Percentiles rank a stretch among this genome's conserved stretches.
These are phyloP conservation scores for Rosa rugosa DNA, from an alignment of 306 rosid genomes.

Conservation along the genomic window DNA sequence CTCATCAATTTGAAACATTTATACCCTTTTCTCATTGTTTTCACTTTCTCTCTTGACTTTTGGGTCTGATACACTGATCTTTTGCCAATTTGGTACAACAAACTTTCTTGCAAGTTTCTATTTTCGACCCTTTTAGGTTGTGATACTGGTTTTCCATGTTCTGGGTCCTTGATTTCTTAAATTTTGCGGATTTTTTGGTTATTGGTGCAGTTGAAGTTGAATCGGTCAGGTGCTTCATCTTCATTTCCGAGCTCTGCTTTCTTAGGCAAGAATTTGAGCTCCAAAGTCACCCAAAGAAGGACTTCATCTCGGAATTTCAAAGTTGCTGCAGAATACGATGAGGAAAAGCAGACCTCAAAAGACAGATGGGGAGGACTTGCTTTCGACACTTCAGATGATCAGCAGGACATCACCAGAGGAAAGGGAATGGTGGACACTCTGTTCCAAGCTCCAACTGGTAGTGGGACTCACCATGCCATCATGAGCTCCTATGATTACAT, in stretches of 20 bases:
- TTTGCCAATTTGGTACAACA: not conserved
- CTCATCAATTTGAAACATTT: slow-evolving; percentile 11
- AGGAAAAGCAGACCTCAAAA: slow-evolving; percentile 58
- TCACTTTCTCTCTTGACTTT: not conserved
- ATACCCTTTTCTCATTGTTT: not conserved
- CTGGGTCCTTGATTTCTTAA: slow-evolving; percentile 1
- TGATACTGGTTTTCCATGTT: not conserved
- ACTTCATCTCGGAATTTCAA: slow-evolving; percentile 40
- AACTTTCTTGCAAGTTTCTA: not conserved
- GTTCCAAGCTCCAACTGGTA: slow-evolving; percentile 68
- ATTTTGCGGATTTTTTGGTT: slow-evolving; percentile 8
- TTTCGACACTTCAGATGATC: slow-evolving; percentile 79
- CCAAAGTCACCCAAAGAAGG: slow-evolving; percentile 26
- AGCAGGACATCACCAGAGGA: slow-evolving; percentile 84
- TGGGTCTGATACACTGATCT: not conserved
- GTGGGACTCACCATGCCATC: slow-evolving; percentile 80
- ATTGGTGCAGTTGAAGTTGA: slow-evolving; percentile 49
- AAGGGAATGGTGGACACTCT: slow-evolving; percentile 80
- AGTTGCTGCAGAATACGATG: slow-evolving; percentile 44
- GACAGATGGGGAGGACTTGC: slow-evolving; percentile 86
- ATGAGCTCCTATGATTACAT: slow-evolving; percentile 75
- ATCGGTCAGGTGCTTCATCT: slow-evolving; percentile 32
- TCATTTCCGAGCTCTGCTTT: slow-evolving; percentile 45
- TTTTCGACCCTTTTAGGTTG: no score
- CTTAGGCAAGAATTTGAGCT: slow-evolving; percentile 42